Percentiles rank a stretch among this genome's conserved stretches.
phyloP scores from a whole-genome alignment of 1,139 yeast genomes.

The Waltiozyma sp. region DNA sequence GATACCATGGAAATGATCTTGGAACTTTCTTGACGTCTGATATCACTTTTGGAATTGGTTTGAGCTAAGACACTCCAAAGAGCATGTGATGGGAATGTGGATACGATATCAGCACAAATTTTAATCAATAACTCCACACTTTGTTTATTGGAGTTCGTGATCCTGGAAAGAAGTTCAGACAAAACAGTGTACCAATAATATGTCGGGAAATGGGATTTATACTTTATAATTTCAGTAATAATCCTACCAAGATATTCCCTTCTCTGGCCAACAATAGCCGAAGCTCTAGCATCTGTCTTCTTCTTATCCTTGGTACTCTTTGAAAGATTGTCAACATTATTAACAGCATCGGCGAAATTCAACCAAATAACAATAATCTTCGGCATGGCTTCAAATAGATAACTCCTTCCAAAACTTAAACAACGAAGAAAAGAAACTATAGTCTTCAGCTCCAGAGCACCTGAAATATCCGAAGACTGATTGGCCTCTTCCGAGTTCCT shows the following conservation, averaged over 20 bases:
- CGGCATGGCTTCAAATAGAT: constrained; percentile 78
- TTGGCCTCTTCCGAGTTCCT: constrained; percentile 4
- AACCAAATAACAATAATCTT: constrained; percentile 87
- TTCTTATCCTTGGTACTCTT: constrained; percentile 8
- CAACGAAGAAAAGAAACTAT: constrained; percentile 58
- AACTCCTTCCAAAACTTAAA: constrained; percentile 55
- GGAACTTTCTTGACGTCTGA: too few species aligned
- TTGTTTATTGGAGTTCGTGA: constrained; percentile 49
- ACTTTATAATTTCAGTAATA: constrained; percentile 40
- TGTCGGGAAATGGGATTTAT: constrained; percentile 38
- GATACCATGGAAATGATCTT: too few species aligned
- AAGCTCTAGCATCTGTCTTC: constrained; percentile 20
- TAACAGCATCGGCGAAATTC: constrained; percentile 50
- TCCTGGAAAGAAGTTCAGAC: constrained; percentile 76
- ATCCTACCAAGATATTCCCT: constrained; percentile 33
- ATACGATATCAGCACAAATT: constrained; percentile 46
- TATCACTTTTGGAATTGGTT: constrained; percentile 35
- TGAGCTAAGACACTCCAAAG: constrained; percentile 81
- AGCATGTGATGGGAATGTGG: constrained; percentile 69
- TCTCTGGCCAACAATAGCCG: neutral
- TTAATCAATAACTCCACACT: constrained; percentile 47
- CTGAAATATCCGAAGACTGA: constrained; percentile 22
- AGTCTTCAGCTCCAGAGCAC: constrained; percentile 57
- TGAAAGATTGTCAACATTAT: constrained; percentile 8
- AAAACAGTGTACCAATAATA: constrained; percentile 77